phyloP scores from a whole-genome alignment of 352 stramenopile species.

The Phytophthora macrochlamydospora region DNA sequence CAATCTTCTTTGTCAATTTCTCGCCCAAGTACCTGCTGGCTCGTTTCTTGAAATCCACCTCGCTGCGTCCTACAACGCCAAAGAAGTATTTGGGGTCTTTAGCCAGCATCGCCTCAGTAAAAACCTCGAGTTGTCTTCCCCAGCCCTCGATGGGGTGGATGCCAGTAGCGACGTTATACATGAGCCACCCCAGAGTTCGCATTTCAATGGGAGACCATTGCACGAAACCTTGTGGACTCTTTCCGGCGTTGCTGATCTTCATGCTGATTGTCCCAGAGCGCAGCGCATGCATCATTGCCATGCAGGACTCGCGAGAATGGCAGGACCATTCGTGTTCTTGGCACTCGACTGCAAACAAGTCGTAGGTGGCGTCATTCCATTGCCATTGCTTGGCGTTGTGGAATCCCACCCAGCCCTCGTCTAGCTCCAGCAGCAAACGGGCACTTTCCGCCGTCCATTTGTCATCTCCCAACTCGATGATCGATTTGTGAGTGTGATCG shows the following conservation, averaged over 20 bases:
- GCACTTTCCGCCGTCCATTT: conserved; percentile 25
- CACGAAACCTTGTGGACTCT: conserved; percentile 17
- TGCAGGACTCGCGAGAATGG: conserved; percentile 23
- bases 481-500: too few species aligned
- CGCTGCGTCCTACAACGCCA: not conserved
- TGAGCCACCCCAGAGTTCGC: conserved; percentile 22
- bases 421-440: conserved; percentile 30
- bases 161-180: not conserved
- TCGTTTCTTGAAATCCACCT: not conserved
- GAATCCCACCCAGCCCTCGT: conserved; percentile 36
- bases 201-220: conserved; percentile 36
- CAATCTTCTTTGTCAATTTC: not conserved
- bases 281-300: conserved; percentile 24
- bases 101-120: conserved; percentile 18
- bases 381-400: conserved; percentile 17
- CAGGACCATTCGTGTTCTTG: conserved; percentile 21
- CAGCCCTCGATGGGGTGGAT: conserved; percentile 5
- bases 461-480: too few species aligned
- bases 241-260: conserved; percentile 17
- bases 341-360: conserved; percentile 14
- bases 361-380: conserved; percentile 30
- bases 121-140: conserved; percentile 12
- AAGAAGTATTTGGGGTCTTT: not conserved
- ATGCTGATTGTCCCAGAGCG: conserved; percentile 26
- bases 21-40: not conserved